These are phyloP conservation scores for Fusarium nodosum DNA, from an alignment of 2,329 filamentous ascomycete species.

Conservation along the genomic window DNA sequence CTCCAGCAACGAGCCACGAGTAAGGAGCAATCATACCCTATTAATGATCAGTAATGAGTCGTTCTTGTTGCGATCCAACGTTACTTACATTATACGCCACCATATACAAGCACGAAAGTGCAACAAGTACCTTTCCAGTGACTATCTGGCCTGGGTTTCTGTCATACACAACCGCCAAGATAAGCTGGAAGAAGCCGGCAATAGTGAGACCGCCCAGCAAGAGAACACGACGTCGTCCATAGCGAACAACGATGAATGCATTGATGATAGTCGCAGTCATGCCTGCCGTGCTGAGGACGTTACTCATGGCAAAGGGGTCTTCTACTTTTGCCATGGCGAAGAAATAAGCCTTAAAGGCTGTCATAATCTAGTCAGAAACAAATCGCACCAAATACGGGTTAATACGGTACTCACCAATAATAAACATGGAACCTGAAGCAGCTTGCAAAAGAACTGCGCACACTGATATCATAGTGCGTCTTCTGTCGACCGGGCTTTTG, in stretches of 20 bases:
- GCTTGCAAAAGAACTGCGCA: slow-evolving; percentile 40
- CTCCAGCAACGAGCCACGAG: slow-evolving; percentile 44
- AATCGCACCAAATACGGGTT: rapidly evolving
- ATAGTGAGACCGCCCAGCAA: slow-evolving; percentile 28
- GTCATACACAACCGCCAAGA: slow-evolving; percentile 41
- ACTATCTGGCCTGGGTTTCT: slow-evolving; percentile 26
- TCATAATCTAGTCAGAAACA: neutral
- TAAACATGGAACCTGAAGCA: slow-evolving; percentile 45
- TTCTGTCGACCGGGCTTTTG: slow-evolving; percentile 33
- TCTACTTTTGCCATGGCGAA: slow-evolving; percentile 45
- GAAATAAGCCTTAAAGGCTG: slow-evolving; percentile 47
- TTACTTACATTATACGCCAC: slow-evolving; percentile 40
- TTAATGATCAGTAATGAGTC: rapidly evolving
- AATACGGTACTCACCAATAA: slow-evolving; percentile 39
- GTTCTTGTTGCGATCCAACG: rapidly evolving
- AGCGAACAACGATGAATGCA: slow-evolving; percentile 41
- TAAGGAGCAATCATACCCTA: slow-evolving; percentile 47
- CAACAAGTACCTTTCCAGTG: slow-evolving; percentile 42
- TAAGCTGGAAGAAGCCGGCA: slow-evolving; percentile 38
- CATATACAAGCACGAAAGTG: slow-evolving; percentile 45
- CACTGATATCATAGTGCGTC: slow-evolving; percentile 38
- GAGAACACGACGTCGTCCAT: slow-evolving; percentile 37
- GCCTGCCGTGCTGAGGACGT: slow-evolving; percentile 43
- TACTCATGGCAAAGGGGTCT: slow-evolving; percentile 45
- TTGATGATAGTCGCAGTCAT: slow-evolving; percentile 43